These are phyloP conservation scores for Ilyonectria destructans DNA, from an alignment of 2,329 filamentous ascomycete genomes.

Conservation along the genomic window DNA sequence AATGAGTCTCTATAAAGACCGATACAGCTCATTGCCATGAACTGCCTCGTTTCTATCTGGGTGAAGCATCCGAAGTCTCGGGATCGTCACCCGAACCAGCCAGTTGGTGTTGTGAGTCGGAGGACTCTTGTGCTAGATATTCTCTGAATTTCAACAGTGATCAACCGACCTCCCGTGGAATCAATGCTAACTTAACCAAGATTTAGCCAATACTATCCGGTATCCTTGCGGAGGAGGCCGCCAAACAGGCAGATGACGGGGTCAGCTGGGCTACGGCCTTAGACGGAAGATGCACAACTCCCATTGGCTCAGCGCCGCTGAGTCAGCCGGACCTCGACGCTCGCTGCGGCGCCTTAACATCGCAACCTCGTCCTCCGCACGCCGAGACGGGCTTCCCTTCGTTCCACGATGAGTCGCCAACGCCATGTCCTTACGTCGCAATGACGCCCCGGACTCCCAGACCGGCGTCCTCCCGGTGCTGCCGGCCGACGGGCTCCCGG, in stretches of 20 bases:
- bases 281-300: conserved; percentile 23
- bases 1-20: neutral
- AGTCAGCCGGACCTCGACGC: conserved; percentile 40
- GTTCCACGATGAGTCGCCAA: conserved; percentile 51
- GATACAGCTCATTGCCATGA: neutral
- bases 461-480: conserved; percentile 62
- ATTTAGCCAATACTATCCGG: too few species aligned
- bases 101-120: neutral
- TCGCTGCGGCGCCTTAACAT: conserved; percentile 12
- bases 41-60: neutral
- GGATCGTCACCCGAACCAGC: neutral
- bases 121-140: neutral
- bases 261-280: conserved; percentile 21
- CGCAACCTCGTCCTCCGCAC: neutral
- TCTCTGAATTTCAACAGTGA: neutral
- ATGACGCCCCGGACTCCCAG: conserved; percentile 50
- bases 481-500: conserved; percentile 60
- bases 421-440: conserved; percentile 56
- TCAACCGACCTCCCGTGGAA: neutral
- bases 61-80: neutral
- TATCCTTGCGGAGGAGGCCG: neutral
- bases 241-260: conserved; percentile 9
- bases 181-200: neutral
- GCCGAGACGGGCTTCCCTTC: conserved; percentile 3
- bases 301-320: conserved; percentile 43